Evolutionary conservation across 805 yeast genomes (phyloP).

Genomic region (Ogataea thermomethanolica): DNA sequence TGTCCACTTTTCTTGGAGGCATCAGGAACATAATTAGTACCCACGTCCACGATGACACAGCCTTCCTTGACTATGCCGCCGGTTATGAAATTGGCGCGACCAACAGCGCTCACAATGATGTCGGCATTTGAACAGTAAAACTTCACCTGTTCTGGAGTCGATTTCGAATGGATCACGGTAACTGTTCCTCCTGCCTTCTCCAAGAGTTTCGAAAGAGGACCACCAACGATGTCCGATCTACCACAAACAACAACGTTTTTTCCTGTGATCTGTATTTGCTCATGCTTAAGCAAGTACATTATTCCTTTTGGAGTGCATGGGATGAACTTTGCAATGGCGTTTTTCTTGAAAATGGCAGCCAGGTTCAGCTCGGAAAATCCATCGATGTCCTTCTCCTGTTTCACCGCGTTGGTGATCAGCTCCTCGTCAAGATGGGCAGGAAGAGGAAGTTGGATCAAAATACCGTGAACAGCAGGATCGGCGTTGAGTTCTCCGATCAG

Average conservation of each 20-base stretch:
- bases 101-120: constrained; percentile 88
- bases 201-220: constrained; percentile 83
- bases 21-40: constrained; percentile 86
- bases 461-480: constrained; percentile 78
- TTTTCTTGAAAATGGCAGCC: constrained; percentile 86
- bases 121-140: constrained; percentile 64
- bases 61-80: constrained; percentile 87
- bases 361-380: constrained; percentile 88
- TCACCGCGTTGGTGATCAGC: constrained; percentile 74
- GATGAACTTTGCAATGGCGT: constrained; percentile 75
- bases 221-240: constrained; percentile 93
- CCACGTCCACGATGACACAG: constrained; percentile 88
- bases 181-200: constrained; percentile 83
- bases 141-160: constrained; percentile 54
- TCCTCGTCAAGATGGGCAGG: constrained; percentile 81
- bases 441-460: constrained; percentile 85
- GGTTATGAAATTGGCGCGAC: constrained; percentile 77
- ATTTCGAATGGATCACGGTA: constrained; percentile 76
- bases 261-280: constrained; percentile 68
- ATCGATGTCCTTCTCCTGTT: constrained; percentile 85
- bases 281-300: constrained; percentile 69
- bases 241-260: constrained; percentile 89
- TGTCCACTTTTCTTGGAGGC: constrained; percentile 69
- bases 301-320: constrained; percentile 98
- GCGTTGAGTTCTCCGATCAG: constrained; percentile 63